phyloP scores from a whole-genome alignment of 306 rosid genomes.

The Oxytropis ochrocephala region DNA sequence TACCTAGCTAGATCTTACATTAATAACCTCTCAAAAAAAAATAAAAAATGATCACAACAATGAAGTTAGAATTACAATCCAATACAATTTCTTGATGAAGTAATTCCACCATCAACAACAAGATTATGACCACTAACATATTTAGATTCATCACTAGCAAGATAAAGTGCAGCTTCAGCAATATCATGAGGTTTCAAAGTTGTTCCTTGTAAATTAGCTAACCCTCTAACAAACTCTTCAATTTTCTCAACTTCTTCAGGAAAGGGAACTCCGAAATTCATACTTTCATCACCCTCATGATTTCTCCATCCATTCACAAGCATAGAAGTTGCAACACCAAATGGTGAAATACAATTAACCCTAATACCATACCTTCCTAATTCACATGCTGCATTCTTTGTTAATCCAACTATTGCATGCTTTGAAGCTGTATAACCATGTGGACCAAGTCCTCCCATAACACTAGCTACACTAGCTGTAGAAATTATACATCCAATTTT shows the following conservation, averaged over 20 bases:
- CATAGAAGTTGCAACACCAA: constrained; percentile 91
- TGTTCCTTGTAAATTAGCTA: constrained; percentile 64
- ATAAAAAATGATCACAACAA: background rate
- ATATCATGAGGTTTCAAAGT: constrained; percentile 63
- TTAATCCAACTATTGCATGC: constrained; percentile 85
- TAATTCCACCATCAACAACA: constrained; percentile 89
- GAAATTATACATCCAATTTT: constrained; percentile 64
- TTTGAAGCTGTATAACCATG: constrained; percentile 90
- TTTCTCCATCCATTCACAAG: constrained; percentile 70
- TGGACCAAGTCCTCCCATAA: constrained; percentile 80
- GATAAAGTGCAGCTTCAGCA: constrained; percentile 90
- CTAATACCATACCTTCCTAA: constrained; percentile 69
- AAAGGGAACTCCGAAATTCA: constrained; percentile 42
- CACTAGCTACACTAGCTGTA: constrained; percentile 70
- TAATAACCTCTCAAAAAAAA: no score
- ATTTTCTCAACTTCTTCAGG: constrained; percentile 57
- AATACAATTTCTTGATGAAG: constrained; percentile 71
- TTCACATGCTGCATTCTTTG: constrained; percentile 79
- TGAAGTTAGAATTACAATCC: constrained; percentile 14
- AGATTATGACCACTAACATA: constrained; percentile 93
- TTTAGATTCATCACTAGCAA: constrained; percentile 87
- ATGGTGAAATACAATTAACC: constrained; percentile 83
- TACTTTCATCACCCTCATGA: constrained; percentile 7
- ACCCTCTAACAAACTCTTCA: constrained; percentile 79
- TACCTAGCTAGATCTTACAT: no score